Conservation (phyloP, 2,329 filamentous ascomycete species). For the Exophiala xenobiotica region DNA sequence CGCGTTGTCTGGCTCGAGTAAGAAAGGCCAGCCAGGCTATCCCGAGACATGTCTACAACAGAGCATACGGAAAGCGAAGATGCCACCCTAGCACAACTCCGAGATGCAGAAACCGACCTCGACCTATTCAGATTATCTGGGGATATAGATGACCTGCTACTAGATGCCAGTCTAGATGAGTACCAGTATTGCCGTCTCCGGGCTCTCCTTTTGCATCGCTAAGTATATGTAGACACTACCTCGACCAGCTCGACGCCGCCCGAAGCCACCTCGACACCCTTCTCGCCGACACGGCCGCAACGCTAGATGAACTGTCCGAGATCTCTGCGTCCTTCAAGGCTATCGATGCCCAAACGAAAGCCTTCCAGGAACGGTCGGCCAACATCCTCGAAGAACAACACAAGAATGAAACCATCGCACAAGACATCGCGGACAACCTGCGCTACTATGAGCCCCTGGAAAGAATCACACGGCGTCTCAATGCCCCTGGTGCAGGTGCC, state of each 20-base stretch:
- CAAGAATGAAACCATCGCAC: constrained; percentile 72
- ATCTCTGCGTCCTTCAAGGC: constrained; percentile 83
- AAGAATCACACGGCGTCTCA: constrained; percentile 81
- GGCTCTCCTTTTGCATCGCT: constrained; percentile 13
- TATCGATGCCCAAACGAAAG: constrained; percentile 87
- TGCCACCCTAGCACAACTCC: constrained; percentile 26
- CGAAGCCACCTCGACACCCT: constrained; percentile 79
- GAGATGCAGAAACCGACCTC: constrained; percentile 48
- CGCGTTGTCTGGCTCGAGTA: background rate
- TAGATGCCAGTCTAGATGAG: constrained; percentile 80
- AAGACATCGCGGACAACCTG: constrained; percentile 84
- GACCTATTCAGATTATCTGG: constrained; percentile 61
- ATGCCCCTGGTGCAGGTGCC: constrained; percentile 84
- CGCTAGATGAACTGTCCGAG: constrained; percentile 71
- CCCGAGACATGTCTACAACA: constrained; percentile 11
- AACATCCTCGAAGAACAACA: constrained; percentile 79
- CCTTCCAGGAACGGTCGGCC: constrained; percentile 90
- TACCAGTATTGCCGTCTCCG: constrained; percentile 64
- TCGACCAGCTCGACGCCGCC: constrained; percentile 76
- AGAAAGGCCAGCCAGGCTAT: background rate
- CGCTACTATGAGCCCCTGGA: constrained; percentile 94
- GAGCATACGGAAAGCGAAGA: constrained; percentile 8
- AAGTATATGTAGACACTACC: constrained; percentile 62
- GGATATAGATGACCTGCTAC: constrained; percentile 63
- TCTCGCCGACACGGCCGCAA: constrained; percentile 71